phyloP scores from a whole-genome alignment of 23 red algal genomes.

The Gracilariopsis chorda region DNA sequence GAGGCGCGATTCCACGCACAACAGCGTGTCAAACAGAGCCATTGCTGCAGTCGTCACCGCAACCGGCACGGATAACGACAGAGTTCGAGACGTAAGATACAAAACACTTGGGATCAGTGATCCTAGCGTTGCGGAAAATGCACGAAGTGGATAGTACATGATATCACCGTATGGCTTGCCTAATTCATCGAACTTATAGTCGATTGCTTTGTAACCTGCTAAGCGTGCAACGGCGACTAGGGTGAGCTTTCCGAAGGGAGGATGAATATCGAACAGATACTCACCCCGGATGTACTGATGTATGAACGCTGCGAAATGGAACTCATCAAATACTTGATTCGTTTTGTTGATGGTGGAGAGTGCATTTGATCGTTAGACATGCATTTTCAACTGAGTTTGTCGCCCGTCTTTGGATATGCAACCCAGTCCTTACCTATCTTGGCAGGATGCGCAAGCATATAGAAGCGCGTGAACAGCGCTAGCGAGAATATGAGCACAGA shows the following conservation, averaged over 20 bases:
- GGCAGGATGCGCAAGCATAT: conserved; percentile 52
- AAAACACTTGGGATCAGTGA: conserved; percentile 56
- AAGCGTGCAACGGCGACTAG: conserved; percentile 60
- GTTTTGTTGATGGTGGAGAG: background rate
- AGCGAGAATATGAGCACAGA: conserved; percentile 28
- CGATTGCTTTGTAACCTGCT: conserved; percentile 51
- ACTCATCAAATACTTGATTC: conserved; percentile 85
- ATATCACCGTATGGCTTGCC: conserved; percentile 76
- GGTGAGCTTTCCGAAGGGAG: conserved; percentile 89
- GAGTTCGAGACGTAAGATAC: conserved; percentile 63
- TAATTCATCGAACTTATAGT: conserved; percentile 65
- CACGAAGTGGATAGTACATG: conserved; percentile 70
- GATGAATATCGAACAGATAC: conserved; percentile 98
- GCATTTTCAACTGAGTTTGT: background rate
- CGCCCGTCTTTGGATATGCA: background rate
- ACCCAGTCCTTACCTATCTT: conserved; percentile 45
- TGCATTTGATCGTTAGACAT: background rate
- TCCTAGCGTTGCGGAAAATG: conserved; percentile 76
- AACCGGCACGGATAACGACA: conserved; percentile 46
- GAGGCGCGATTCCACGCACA: conserved; percentile 85
- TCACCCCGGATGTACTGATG: conserved; percentile 64
- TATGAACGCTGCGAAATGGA: conserved; percentile 92
- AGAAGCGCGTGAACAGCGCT: conserved; percentile 64
- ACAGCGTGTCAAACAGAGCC: conserved; percentile 76
- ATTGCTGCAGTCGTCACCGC: conserved; percentile 41